These are phyloP conservation scores for Phytophthora litchii DNA, from an alignment of 352 stramenopile species.

Conservation along the genomic window DNA sequence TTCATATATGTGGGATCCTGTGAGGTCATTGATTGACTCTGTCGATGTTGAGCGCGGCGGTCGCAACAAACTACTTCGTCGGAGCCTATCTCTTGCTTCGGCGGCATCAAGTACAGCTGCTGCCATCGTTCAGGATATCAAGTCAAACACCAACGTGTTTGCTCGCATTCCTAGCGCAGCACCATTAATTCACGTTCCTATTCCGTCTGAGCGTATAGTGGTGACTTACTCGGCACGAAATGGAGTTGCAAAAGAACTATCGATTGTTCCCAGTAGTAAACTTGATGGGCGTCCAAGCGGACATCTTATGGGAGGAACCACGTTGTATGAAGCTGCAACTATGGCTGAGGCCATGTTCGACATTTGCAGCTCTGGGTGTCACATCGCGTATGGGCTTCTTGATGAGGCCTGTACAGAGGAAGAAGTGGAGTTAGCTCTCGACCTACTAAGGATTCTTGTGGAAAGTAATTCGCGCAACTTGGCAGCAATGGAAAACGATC, in stretches of 20 bases:
- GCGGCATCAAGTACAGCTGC: constrained; percentile 66
- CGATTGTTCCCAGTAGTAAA: constrained; percentile 51
- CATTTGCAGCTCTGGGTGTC: constrained; percentile 53
- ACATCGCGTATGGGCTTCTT: constrained; percentile 61
- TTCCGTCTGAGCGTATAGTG: constrained; percentile 57
- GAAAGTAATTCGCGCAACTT: constrained; percentile 48
- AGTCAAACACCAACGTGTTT: constrained; percentile 57
- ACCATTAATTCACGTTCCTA: constrained; percentile 52
- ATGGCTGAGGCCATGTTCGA: constrained; percentile 50
- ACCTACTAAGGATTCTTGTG: constrained; percentile 46
- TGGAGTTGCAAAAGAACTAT: constrained; percentile 38
- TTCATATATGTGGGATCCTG: constrained; percentile 69
- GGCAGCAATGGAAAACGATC: constrained; percentile 67
- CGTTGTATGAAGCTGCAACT: constrained; percentile 26
- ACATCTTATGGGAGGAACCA: constrained; percentile 60
- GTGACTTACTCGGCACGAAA: constrained; percentile 56
- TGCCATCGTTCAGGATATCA: constrained; percentile 77
- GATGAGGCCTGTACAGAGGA: constrained; percentile 41
- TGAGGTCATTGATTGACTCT: constrained; percentile 69
- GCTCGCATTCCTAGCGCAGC: constrained; percentile 57
- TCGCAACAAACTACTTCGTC: constrained; percentile 51
- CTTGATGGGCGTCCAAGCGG: constrained; percentile 60
- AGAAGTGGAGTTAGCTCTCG: constrained; percentile 57
- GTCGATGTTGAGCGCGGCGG: constrained; percentile 62
- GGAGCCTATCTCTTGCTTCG: constrained; percentile 62